A percentile compares a stretch with the other conserved stretches of the same genome.
These are phyloP conservation scores for Sisymbrium altissimum DNA, from an alignment of 345 rosid genomes.

Conservation along the genomic window DNA sequence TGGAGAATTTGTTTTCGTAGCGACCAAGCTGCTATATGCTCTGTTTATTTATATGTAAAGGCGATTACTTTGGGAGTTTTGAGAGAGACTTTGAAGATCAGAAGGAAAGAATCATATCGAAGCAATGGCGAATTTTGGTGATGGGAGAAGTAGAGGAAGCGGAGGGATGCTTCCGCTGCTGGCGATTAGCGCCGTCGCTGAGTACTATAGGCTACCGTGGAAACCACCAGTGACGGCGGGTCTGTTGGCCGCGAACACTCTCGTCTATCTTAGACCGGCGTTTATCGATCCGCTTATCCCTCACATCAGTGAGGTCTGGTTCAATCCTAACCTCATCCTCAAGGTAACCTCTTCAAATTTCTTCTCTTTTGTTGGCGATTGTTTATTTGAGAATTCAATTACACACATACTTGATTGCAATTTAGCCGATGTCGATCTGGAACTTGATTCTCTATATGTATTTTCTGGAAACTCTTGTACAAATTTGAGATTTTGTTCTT, in stretches of 20 bases:
- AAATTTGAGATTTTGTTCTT: background rate
- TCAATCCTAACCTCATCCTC: slow-evolving; percentile 82
- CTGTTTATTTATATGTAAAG: background rate
- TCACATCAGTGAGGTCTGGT: slow-evolving; percentile 64
- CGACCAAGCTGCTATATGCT: slow-evolving; percentile 4
- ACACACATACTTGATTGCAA: background rate
- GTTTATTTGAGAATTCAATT: background rate
- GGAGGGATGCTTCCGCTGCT: slow-evolving; percentile 75
- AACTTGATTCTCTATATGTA: background rate
- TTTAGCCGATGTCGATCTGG: background rate
- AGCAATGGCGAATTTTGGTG: slow-evolving; percentile 31
- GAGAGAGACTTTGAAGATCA: background rate
- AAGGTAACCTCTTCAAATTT: slow-evolving; percentile 46
- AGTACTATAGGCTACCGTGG: slow-evolving; percentile 76
- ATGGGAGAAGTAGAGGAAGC: slow-evolving; percentile 38
- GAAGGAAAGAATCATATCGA: slow-evolving; percentile 8
- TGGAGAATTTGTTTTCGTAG: slow-evolving; percentile 29
- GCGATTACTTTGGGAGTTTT: background rate
- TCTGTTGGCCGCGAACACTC: slow-evolving; percentile 71
- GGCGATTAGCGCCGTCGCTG: slow-evolving; percentile 64
- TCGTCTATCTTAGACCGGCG: slow-evolving; percentile 69
- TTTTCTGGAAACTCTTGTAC: background rate
- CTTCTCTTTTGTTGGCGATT: too few species aligned
- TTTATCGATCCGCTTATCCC: slow-evolving; percentile 59
- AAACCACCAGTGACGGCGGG: slow-evolving; percentile 92